Percentiles rank a stretch among this genome's conserved stretches.
These are phyloP conservation scores for Cryphonectria naterciae DNA, from an alignment of 2,329 filamentous ascomycete species.

Conservation along the genomic window DNA sequence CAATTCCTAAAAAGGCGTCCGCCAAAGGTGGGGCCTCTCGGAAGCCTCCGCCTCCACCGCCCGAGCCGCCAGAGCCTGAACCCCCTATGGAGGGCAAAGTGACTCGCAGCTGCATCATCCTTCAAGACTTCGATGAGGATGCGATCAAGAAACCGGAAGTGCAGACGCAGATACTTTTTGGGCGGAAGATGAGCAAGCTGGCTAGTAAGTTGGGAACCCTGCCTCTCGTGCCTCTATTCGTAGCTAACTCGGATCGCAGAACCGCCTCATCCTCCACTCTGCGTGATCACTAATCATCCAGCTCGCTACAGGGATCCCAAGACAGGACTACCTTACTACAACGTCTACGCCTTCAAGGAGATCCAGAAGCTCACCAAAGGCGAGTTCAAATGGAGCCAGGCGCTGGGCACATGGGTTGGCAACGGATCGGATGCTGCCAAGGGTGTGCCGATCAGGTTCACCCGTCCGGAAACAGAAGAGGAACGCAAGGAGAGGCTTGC, in stretches of 20 bases:
- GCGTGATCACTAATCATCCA: constrained; percentile 80
- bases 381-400: constrained; percentile 79
- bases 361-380: constrained; percentile 75
- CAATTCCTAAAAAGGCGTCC: constrained; percentile 17
- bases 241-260: constrained; percentile 41
- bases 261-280: constrained; percentile 60
- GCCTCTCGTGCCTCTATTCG: background rate
- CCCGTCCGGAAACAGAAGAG: constrained; percentile 34
- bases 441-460: constrained; percentile 81
- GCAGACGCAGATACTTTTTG: constrained; percentile 63
- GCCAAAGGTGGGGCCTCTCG: constrained; percentile 26
- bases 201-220: constrained; percentile 49
- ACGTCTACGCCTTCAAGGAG: constrained; percentile 78
- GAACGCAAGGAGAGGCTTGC: constrained; percentile 30
- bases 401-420: constrained; percentile 85
- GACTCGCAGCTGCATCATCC: constrained; percentile 61
- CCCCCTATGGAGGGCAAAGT: constrained; percentile 53
- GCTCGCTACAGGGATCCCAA: constrained; percentile 84
- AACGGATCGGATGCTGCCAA: constrained; percentile 64
- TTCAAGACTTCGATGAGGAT: constrained; percentile 63
- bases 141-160: constrained; percentile 59
- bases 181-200: constrained; percentile 61
- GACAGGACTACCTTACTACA: constrained; percentile 82
- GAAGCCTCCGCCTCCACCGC: constrained; percentile 34
- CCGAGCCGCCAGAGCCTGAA: constrained; percentile 35